Percentiles rank a stretch among this genome's conserved stretches.
Conservation (phyloP, 352 stramenopile genomes). For the Vaucheria bursata region DNA sequence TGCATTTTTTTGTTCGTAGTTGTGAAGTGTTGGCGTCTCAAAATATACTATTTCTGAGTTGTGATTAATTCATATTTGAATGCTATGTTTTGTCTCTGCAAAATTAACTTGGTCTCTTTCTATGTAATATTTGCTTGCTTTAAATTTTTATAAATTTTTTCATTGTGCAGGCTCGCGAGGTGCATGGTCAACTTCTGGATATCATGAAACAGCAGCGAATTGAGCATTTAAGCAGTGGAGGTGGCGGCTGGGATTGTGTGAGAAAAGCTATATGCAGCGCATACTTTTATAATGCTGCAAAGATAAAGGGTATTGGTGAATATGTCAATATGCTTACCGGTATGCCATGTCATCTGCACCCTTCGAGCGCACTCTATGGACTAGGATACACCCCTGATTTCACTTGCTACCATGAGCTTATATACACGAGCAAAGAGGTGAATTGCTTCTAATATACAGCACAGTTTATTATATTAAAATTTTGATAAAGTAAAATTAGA, state of each 20-base stretch:
- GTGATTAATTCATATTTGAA: too few species aligned
- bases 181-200: slow-evolving; percentile 83
- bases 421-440: slow-evolving; percentile 94
- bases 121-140: too few species aligned
- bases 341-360: slow-evolving; percentile 92
- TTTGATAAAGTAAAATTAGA: too few species aligned
- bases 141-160: too few species aligned
- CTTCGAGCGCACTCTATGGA: slow-evolving; percentile 87
- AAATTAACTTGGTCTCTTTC: too few species aligned
- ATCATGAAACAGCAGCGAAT: slow-evolving; percentile 90
- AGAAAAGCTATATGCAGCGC: slow-evolving; percentile 96
- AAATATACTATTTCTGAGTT: too few species aligned
- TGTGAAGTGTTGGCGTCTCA: too few species aligned
- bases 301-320: slow-evolving; percentile 97
- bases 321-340: slow-evolving; percentile 99
- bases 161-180: slow-evolving; percentile 56
- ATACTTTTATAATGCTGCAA: slow-evolving; percentile 98
- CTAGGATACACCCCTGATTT: slow-evolving; percentile 98
- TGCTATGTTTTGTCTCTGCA: too few species aligned
- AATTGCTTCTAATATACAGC: not conserved
- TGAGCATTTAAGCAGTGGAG: slow-evolving; percentile 63
- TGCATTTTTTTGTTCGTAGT: too few species aligned
- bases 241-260: slow-evolving; percentile 88
- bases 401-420: slow-evolving; percentile 98
- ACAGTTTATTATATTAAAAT: too few species aligned